Percentiles rank a stretch among this genome's conserved stretches.
Evolutionary conservation across 495 filamentous ascomycete species (phyloP).

Genomic region (Pseudevernia furfuracea): DNA sequence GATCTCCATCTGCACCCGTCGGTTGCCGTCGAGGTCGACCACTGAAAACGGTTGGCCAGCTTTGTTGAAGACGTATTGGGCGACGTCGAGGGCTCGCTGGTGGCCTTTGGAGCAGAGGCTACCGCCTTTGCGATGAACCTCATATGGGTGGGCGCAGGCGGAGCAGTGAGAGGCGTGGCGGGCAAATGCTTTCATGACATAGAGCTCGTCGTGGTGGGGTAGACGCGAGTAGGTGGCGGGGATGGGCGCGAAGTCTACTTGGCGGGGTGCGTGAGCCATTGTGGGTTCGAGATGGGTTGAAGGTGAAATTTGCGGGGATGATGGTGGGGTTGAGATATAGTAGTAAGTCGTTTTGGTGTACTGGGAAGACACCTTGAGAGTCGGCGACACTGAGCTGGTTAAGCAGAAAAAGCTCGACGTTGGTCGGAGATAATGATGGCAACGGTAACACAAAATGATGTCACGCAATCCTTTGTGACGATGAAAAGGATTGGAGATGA

Average conservation of each 20-base stretch:
- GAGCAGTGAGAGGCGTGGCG: conserved; percentile 39
- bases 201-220: conserved; percentile 39
- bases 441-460: not conserved
- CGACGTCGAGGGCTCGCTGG: conserved; percentile 40
- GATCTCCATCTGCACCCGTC: conserved; percentile 41
- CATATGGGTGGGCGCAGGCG: conserved; percentile 36
- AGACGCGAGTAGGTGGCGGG: conserved; percentile 32
- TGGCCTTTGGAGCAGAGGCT: conserved; percentile 45
- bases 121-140: conserved; percentile 31
- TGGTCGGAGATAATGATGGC: not conserved
- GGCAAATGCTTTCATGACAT: conserved; percentile 36
- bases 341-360: conserved; percentile 19
- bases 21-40: conserved; percentile 41
- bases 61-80: conserved; percentile 43
- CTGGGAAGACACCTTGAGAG: conserved; percentile 22
- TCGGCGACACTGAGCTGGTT: not conserved
- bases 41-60: conserved; percentile 42
- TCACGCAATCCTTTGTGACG: conserved; percentile 1
- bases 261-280: conserved; percentile 19
- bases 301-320: not conserved
- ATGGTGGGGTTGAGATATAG: conserved; percentile 6
- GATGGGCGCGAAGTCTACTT: conserved; percentile 24
- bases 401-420: not conserved
- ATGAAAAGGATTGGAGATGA: not conserved
- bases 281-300: conserved; percentile 4